Evolutionary conservation across 176 grass and related monocot species (phyloP), one percentile per base, ranked within the genome.

Genomic region (Avena eriantha): DNA sequence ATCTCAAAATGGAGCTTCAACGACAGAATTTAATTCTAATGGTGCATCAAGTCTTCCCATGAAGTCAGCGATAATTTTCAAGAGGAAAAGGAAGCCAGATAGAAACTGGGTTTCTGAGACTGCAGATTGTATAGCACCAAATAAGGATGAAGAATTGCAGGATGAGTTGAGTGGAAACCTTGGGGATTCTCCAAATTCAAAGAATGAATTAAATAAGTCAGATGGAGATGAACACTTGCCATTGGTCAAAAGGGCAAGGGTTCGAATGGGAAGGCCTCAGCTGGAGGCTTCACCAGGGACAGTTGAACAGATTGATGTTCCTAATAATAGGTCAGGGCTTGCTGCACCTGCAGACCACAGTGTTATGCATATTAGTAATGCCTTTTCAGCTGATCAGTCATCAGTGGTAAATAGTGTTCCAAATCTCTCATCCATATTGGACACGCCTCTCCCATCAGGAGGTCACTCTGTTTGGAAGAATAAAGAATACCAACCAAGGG

Each of bases 161-260:
- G 86, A 68, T 85, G 90, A 82, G 41, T 77, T 76, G 60, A 87
- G 77, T 82, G 83, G 61, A 82, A 91, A 21, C n/a, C 73, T 61
- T 73, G 16, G 61, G 73, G 73, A 84, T 69, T 94, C 87, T 70
- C 96, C 90, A 66, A 88, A 88, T 87, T 92, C 90, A 88, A 88
- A 53, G 61, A 87, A 92, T 45, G 94, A 91, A 89, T 71, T 91
- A 56, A 87, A 84, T 72, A 94, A 93, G 83, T 92, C 91, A 76
- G 92, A 96, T 48, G 92, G 97, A 85, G 97, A 98, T 90, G 93
- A 98, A 36, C 92, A 98, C 84, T 88, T 98, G 72, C 97, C 97
- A 61, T 90, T 96, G 87, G 97, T 98, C 78, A 98, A 98, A 86
- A 94, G 97, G 80, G 97, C 97, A 88, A 98, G 97, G 87, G 92